These are phyloP conservation scores for Sungouiella thailandica DNA, from an alignment of 805 yeast genomes.

Conservation along the genomic window DNA sequence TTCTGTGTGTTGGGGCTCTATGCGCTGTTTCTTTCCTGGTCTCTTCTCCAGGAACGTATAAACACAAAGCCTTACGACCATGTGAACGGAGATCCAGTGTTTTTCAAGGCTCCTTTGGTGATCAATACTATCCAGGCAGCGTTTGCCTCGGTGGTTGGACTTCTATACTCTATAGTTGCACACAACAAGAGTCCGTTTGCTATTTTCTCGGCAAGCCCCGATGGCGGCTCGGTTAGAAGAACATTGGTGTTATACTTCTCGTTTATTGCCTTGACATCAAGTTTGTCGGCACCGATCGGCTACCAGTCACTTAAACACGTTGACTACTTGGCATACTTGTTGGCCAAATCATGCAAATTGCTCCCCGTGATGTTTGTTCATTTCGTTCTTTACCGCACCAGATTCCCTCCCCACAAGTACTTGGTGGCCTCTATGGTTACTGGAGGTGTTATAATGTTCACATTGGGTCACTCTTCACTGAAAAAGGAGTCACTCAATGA, in stretches of 20 bases:
- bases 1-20: conserved; percentile 63
- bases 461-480: conserved; percentile 43
- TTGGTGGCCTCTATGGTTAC: conserved; percentile 77
- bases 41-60: conserved; percentile 84
- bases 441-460: conserved; percentile 75
- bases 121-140: conserved; percentile 70
- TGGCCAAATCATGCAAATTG: conserved; percentile 90
- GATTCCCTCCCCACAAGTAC: conserved; percentile 73
- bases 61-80: conserved; percentile 71
- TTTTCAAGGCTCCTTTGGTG: conserved; percentile 74
- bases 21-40: conserved; percentile 86
- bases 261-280: conserved; percentile 66
- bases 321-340: conserved; percentile 75
- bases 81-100: conserved; percentile 25
- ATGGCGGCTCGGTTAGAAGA: background rate
- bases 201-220: conserved; percentile 2
- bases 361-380: conserved; percentile 93
- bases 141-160: conserved; percentile 69
- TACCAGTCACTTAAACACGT: conserved; percentile 75
- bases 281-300: conserved; percentile 79
- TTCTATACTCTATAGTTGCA: conserved; percentile 43
- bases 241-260: conserved; percentile 33
- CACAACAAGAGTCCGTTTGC: conserved; percentile 17
- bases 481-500: conserved; percentile 28
- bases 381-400: conserved; percentile 58